Base-by-base conservation (phyloP, 2,329 filamentous ascomycete species). In the Pseudopithomyces chartarum region DNA sequence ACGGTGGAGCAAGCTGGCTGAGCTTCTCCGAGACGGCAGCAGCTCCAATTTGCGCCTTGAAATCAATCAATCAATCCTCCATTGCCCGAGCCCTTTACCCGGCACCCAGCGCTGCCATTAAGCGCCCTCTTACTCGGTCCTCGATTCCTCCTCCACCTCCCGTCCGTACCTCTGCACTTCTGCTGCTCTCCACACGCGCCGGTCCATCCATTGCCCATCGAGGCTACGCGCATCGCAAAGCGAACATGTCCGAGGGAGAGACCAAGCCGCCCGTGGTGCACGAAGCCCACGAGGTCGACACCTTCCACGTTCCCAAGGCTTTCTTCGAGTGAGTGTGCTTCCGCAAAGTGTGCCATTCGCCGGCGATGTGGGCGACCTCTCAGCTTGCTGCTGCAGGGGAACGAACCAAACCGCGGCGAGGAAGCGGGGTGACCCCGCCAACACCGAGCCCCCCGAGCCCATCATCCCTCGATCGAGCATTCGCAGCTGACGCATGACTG, bases 221-320 rank as follows among this genome's bases (percentile, higher is more conserved):
- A 56, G 55, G 50, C 54, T 39, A 47, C 57, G 45, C 48, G 53
- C 40, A 48, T 43, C 47, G 53, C 52, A 56, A 59, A 52, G 22
- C 52, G 43, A 62, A 65, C 50, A 81, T 81, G 79, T 80, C 79
- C 60, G 79, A 81, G 64, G 79, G 79, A 59, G 59, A 71, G 50
- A 68, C 73, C 38, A 72, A 76, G 65, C 77, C 78, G 32, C 67
- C 70, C 23, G 87, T 90, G 68, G 89, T 92, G 69, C 82, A 83
- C 59, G 90, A 92, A 82, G 89, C 90, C 70, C 89, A 92, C 77
- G 79, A 87, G 72, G 89, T 92, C 66, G 87, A 91, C 77, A 92
- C 89, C 19, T 91, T 79, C 76, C 81, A 85, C 70, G 83, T 87
- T 48, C 85, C 85, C 60, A 78, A 85, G 61, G 76, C 74, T 3